Conservation (phyloP, 2,329 filamentous ascomycete genomes). For the Neodidymelliopsis sp. region DNA sequence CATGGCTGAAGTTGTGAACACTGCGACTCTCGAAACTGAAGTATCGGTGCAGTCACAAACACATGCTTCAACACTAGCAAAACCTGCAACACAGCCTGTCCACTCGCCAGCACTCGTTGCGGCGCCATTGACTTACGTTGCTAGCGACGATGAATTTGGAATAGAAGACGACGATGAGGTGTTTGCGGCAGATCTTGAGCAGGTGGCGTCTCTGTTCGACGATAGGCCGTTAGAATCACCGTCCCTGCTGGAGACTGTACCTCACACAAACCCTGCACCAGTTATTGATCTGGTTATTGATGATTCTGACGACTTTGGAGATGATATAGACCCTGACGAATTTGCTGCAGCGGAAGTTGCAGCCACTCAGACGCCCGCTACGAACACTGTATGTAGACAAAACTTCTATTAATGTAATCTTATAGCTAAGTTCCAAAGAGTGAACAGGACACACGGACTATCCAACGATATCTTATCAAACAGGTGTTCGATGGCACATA, state of each 20-base stretch:
- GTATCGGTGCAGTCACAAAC: constrained; percentile 13
- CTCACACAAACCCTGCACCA: constrained; percentile 5
- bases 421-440: constrained; percentile 72
- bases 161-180: constrained; percentile 57
- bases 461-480: constrained; percentile 86
- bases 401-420: constrained; percentile 25
- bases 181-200: constrained; percentile 65
- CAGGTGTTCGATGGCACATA: constrained; percentile 76
- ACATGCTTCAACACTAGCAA: constrained; percentile 13
- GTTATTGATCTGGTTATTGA: constrained; percentile 47
- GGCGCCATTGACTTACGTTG: constrained; percentile 10
- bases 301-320: constrained; percentile 71
- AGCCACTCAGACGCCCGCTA: constrained; percentile 71
- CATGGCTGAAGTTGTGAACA: constrained; percentile 37
- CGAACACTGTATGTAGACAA: constrained; percentile 60
- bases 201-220: constrained; percentile 65
- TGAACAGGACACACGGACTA: constrained; percentile 73
- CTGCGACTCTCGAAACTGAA: constrained; percentile 29
- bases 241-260: constrained; percentile 6
- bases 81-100: constrained; percentile 8
- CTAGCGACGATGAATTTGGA: constrained; percentile 55
- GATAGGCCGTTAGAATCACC: constrained; percentile 42
- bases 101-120: constrained; percentile 4
- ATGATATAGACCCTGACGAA: constrained; percentile 75
- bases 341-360: constrained; percentile 72